These are phyloP conservation scores for Eragrostis nindensis DNA, from an alignment of 176 grass and related monocot genomes.

Conservation along the genomic window DNA sequence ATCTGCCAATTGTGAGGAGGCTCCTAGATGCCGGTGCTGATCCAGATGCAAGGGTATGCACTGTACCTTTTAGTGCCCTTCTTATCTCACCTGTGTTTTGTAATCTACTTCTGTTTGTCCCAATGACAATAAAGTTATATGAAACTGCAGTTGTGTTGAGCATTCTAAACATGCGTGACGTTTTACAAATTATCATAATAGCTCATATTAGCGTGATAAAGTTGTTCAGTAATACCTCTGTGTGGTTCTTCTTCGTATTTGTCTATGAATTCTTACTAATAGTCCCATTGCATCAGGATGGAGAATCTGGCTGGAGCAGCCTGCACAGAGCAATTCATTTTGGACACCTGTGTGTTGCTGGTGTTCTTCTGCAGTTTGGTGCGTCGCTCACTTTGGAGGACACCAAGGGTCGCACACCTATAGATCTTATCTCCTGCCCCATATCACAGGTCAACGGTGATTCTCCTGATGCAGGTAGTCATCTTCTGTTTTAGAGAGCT, in stretches of 20 bases:
- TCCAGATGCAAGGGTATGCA: constrained; percentile 94
- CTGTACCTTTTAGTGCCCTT: constrained; percentile 13
- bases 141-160: not conserved
- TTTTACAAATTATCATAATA: not conserved
- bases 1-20: constrained; percentile 80
- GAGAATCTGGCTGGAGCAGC: constrained; percentile 98
- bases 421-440: constrained; percentile 91
- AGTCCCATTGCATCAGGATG: constrained; percentile 64
- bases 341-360: constrained; percentile 81
- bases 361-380: constrained; percentile 81
- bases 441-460: constrained; percentile 69
- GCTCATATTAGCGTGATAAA: not conserved
- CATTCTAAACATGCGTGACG: constrained; percentile 1
- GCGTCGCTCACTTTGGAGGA: constrained; percentile 91
- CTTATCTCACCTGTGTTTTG: constrained; percentile 18
- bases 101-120: not conserved
- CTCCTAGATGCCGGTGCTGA: constrained; percentile 86
- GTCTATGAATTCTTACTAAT: constrained; percentile 17
- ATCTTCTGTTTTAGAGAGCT: constrained; percentile 32
- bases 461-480: constrained; percentile 75
- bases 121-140: not conserved
- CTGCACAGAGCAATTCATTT: constrained; percentile 97
- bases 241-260: constrained; percentile 2
- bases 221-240: not conserved
- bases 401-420: constrained; percentile 79